Base-by-base conservation (phyloP, 352 stramenopile genomes). In the Globisporangium yorkense region DNA sequence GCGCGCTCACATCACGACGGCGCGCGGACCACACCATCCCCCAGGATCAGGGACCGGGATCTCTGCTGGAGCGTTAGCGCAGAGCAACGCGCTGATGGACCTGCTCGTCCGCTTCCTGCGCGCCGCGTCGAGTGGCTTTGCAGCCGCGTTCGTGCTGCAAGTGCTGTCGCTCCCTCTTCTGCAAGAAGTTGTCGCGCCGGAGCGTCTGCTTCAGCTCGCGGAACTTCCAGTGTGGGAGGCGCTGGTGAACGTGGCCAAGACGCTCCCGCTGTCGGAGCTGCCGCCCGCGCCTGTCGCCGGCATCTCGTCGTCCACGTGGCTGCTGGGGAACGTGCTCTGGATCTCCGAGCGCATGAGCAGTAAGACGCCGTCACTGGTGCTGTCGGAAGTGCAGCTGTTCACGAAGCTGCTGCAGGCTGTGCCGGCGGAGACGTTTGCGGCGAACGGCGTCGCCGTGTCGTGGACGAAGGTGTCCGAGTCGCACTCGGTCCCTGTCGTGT, bases 381-480 rank as follows among this genome's bases (percentile, higher is more conserved):
- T 78, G 2, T 65, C 49, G 0, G 75, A 84, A 54, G 65, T 77
- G 7, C 59, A 76, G 16, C 53, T 83, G 37, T 59, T 83, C 5
- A 79, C 68, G 2, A 78, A 68, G 24, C 43, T 87, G 18, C 55
- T 89, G 10, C 70, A 80, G 54, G 63, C 61, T 33, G 67, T 87
- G 10, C 74, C 80, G 31, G 55, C 71, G 0, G 75, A 78, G 43
- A 84, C 77, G 27, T 90, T 78, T 55, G 68, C 70, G 40, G 53
- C 68, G 5, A 74, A 71, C 16, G 77, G 77, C 16, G 71, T 82
- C 20, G 66, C 79, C 9, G 61, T 89, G 7, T 65, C 75, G n/a
- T 90, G 80, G 80, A 82, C 74, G 3, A 85, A 87, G 67, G 72
- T 90, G 16, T 81, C 77, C 12, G 73, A 75, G 21, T 84, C 77